Base-by-base conservation (phyloP, 192 early-diverging fungal genomes). In the Coemansia sp. region DNA sequence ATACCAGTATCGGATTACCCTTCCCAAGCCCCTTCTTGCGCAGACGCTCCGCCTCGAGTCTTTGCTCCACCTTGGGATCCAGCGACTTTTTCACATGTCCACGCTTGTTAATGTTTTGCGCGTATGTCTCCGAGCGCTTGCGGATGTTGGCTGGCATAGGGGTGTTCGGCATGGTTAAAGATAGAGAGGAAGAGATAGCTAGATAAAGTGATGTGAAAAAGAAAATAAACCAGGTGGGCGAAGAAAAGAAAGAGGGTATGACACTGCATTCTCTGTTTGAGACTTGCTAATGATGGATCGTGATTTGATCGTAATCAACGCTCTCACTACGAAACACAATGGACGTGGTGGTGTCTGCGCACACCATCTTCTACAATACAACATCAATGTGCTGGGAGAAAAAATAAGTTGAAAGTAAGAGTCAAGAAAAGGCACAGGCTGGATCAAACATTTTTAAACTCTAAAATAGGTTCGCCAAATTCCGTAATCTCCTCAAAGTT, bases 401-500 rank as follows among this genome's bases (percentile, higher is more conserved):
- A 29, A 28, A 59, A 43, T 18, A 37, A 49, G 45, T 31, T 31
- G 39, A 61, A 63, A 45, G 10, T 21, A 37, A 57, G 21, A 9
- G 16, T 2, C 15, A 20, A 18, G 6, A 57, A n/a, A n/a, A n/a
- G n/a, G n/a, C n/a, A n/a, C n/a, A n/a, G n/a, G n/a, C n/a, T 57
- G 7, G 21, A 16, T 65, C 40, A 74, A 26, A 65, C 65, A 37
- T 71, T 61, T 46, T 72, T 71, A 63, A 93, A 98, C 75, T 96
- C 94, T 63, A 96, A 72, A 62, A 98, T 94, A 1, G 95, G 95
- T 25, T 89, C 93, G 31, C 95, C 95, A 37, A 91, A 81, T 66
- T 95, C 93, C 30, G 87, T 88, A 42, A 98, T 95, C 71, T 93
- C 90, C 10, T 94, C 93, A 75, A 98, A 93, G 59, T 91, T 96